These are phyloP conservation scores for Nemania sp. DNA, from an alignment of 2,329 filamentous ascomycete species.

Conservation along the genomic window DNA sequence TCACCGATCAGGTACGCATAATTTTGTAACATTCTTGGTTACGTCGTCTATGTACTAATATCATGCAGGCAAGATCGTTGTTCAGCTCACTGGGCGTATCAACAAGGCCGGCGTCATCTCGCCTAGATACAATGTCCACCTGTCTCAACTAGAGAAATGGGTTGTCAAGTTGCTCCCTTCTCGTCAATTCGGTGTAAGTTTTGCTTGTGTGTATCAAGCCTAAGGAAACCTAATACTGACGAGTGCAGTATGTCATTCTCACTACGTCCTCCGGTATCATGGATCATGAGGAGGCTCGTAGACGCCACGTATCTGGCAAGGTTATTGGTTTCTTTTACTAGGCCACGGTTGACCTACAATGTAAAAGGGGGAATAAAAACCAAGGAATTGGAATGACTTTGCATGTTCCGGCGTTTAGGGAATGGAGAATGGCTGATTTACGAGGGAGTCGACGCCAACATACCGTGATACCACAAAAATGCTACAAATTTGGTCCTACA, in stretches of 20 bases:
- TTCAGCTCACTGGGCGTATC: constrained; percentile 98
- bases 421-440: constrained; percentile 46
- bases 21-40: neutral
- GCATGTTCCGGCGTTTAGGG: constrained; percentile 52
- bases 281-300: constrained; percentile 99
- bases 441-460: constrained; percentile 46
- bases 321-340: constrained; percentile 99
- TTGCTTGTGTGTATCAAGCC: neutral
- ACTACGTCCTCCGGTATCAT: constrained; percentile 99
- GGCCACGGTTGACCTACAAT: constrained; percentile 40
- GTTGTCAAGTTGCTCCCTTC: constrained; percentile 98
- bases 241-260: constrained; percentile 82
- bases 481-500: neutral
- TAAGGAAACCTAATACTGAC: constrained; percentile 3
- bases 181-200: constrained; percentile 88
- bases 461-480: constrained; percentile 50
- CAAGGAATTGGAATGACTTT: constrained; percentile 28
- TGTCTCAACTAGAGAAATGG: constrained; percentile 99
- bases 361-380: constrained; percentile 17
- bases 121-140: constrained; percentile 99
- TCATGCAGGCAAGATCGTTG: constrained; percentile 85
- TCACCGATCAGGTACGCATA: constrained; percentile 81
- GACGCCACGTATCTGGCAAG: constrained; percentile 99
- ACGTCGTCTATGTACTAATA: neutral
- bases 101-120: constrained; percentile 99